Evolutionary conservation across 2,329 filamentous ascomycete species (phyloP), one percentile per base, ranked within the genome.

Genomic region (Trematosphaeria pertusa): DNA sequence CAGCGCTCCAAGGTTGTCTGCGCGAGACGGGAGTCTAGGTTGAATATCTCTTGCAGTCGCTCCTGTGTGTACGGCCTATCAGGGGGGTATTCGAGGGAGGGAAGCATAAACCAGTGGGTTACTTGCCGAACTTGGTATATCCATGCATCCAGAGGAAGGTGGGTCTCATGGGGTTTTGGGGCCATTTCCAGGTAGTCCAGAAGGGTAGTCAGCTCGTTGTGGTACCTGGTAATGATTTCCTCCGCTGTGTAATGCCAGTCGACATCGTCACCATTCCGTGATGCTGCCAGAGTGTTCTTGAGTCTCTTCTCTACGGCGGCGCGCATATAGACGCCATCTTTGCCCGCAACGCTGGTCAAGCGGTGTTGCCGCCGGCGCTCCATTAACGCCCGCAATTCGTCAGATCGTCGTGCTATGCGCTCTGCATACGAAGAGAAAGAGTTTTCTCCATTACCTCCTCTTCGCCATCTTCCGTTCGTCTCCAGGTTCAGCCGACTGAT

Each of bases 51-150:
- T 5, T 53, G 31, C 19, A 58, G 30, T 11, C 44, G 30, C 12
- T 44, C 40, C 4, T 52, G 30, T 5, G 54, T 31, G 12, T 54
- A 53, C 1, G 44, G 46, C 3, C 41, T 37, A 3, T 28, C 8
- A 43, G 47, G 14, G 2, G 78, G 78, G 48, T 79, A 81, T 50
- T 78, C 70, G 20, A 80, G 61, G 50, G 72, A 79, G 3, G 73
- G 71, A 7, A 80, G 67, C 38, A 78, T 59, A 39, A 78, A 73
- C 49, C 70, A 65, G 50, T 80, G 77, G 19, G 70, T 75, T 32
- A 73, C 61, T 1, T 44, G 41, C 17, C 41, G 21, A 18, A 37
- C 9, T 11, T 31, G 22, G 12, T n/a, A 11, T 4, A 37, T 35
- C 41, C 41, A 44, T 26, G 3, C 19, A 3, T 32, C 8, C 12